These are phyloP conservation scores for Pseudogymnoascus sp. DNA, from an alignment of 2,329 filamentous ascomycete genomes.

Conservation along the genomic window DNA sequence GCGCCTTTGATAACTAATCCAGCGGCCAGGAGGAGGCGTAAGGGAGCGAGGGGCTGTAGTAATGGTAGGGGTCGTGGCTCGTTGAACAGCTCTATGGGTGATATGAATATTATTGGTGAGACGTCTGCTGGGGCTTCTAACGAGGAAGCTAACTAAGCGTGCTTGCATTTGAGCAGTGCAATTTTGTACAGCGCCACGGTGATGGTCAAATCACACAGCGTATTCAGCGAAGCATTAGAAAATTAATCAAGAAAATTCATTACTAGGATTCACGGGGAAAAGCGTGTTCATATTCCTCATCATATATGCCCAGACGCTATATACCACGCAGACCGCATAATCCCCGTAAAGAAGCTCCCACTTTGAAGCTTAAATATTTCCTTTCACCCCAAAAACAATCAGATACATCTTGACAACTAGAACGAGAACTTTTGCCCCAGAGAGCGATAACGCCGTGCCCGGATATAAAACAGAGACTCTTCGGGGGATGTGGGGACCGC, in stretches of 20 bases:
- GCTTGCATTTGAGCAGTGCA: not conserved
- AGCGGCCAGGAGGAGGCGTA: not conserved
- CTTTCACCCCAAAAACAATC: not conserved
- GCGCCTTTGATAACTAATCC: constrained; percentile 33
- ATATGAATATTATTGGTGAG: not conserved
- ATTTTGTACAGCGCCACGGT: not conserved
- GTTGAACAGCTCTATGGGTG: not conserved
- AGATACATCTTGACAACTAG: constrained; percentile 7
- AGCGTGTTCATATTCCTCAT: constrained; percentile 4
- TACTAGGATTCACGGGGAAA: not conserved
- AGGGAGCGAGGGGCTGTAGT: not conserved
- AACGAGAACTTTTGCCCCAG: constrained; percentile 8
- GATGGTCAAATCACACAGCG: constrained; percentile 2
- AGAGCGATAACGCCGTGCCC: constrained; percentile 6
- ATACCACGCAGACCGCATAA: constrained; percentile 7
- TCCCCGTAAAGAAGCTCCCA: not conserved
- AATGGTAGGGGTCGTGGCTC: not conserved
- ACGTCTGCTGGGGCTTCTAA: not conserved
- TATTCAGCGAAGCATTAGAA: not conserved
- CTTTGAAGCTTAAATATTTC: constrained; percentile 2
- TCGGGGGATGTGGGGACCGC: constrained; percentile 1
- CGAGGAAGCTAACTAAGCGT: not conserved
- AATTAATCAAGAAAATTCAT: not conserved
- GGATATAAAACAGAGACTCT: constrained; percentile 8
- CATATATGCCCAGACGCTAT: constrained; percentile 1